phyloP scores from a whole-genome alignment of 2,329 filamentous ascomycete genomes.

The Aspergillaceae sp. region DNA sequence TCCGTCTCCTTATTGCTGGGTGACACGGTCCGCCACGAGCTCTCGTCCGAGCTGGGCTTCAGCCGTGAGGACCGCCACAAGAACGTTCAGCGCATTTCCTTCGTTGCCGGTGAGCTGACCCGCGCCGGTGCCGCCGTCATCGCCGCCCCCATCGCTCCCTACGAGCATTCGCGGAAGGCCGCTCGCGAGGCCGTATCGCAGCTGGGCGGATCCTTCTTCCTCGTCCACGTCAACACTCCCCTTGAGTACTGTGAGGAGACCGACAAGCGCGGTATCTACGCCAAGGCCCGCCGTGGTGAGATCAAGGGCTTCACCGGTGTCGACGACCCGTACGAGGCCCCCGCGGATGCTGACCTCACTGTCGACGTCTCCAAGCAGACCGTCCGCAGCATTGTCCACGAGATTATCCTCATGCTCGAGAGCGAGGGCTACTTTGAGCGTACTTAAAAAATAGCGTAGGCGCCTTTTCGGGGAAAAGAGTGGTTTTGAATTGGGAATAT shows the following conservation, averaged over 20 bases:
- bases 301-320: conserved; percentile 98
- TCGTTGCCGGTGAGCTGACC: conserved; percentile 91
- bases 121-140: conserved; percentile 90
- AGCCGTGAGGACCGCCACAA: conserved; percentile 82
- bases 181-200: conserved; percentile 72
- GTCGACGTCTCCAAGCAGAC: conserved; percentile 81
- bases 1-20: conserved; percentile 90
- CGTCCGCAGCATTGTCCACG: conserved; percentile 88
- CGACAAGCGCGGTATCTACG: conserved; percentile 86
- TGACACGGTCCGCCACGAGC: conserved; percentile 87
- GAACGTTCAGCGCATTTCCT: conserved; percentile 93
- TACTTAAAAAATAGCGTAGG: conserved; percentile 18
- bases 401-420: conserved; percentile 91
- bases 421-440: conserved; percentile 76
- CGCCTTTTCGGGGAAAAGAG: conserved; percentile 1
- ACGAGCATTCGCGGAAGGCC: conserved; percentile 65
- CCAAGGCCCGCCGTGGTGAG: conserved; percentile 71
- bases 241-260: conserved; percentile 92
- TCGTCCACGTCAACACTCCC: conserved; percentile 87
- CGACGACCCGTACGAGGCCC: conserved; percentile 90
- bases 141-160: conserved; percentile 90
- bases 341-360: conserved; percentile 69
- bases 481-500: conserved; percentile 2
- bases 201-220: conserved; percentile 79
- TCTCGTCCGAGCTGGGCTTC: conserved; percentile 93